These are phyloP conservation scores for Fusarium sp. DNA, from an alignment of 2,329 filamentous ascomycete genomes.

Conservation along the genomic window DNA sequence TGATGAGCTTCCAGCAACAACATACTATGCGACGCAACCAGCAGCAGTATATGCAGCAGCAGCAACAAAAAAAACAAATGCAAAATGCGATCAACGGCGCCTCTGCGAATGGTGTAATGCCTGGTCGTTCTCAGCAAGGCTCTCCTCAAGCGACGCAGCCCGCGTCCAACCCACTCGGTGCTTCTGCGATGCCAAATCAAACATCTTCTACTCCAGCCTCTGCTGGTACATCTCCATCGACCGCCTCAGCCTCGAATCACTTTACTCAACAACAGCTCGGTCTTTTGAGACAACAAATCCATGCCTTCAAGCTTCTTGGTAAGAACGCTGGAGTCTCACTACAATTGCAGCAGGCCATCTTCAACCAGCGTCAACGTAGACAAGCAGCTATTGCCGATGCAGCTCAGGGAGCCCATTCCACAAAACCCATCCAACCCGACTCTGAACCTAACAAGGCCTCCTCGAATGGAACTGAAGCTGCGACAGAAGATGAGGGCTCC, in stretches of 20 bases:
- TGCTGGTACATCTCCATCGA: conserved; percentile 46
- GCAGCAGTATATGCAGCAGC: conserved; percentile 54
- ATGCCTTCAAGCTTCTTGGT: conserved; percentile 88
- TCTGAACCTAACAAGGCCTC: conserved; percentile 50
- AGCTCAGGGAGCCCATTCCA: conserved; percentile 48
- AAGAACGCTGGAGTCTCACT: conserved; percentile 86
- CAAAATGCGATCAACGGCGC: conserved; percentile 65
- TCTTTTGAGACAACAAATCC: conserved; percentile 84
- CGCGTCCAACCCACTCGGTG: conserved; percentile 48
- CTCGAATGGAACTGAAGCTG: conserved; percentile 50
- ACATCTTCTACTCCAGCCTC: conserved; percentile 46
- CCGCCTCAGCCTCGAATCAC: conserved; percentile 57
- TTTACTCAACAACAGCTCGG: conserved; percentile 83
- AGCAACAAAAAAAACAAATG: conserved; percentile 55
- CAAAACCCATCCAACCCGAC: conserved; percentile 45
- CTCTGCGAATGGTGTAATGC: conserved; percentile 57
- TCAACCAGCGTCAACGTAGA: conserved; percentile 75
- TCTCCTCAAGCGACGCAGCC: conserved; percentile 47
- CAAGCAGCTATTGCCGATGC: conserved; percentile 61
- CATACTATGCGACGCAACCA: conserved; percentile 63
- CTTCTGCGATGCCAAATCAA: conserved; percentile 52
- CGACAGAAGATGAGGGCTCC: conserved; percentile 46
- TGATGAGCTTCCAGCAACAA: conserved; percentile 75
- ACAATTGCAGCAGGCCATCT: conserved; percentile 83
- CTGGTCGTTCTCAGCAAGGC: conserved; percentile 52